Base-by-base conservation (phyloP, 345 rosid species). In the Syzygium aromaticum region DNA sequence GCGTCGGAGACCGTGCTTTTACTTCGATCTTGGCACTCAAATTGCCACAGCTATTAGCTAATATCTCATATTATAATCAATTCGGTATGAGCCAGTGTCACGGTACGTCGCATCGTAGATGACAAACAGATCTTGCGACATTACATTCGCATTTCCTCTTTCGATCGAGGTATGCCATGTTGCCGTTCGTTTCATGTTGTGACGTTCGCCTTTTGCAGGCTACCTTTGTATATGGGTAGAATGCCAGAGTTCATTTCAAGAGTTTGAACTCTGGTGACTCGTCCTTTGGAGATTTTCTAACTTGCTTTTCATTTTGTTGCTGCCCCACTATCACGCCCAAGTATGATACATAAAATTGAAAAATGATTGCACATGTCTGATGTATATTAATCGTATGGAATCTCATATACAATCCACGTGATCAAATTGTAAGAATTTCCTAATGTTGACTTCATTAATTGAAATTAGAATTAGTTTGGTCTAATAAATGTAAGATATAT, bases 141-240 rank as follows among this genome's bases (percentile, higher is more conserved):
- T 9, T 17, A 19, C 49, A 4, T 9, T 73, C 3, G 7, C 49
- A 33, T 73, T 19, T 73, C 80, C 49, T 73, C 46, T 73, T 73
- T 19, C 0, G 7, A 73, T 73, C 7, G 3, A 4, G 49, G 13
- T 21, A 2, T 33, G 80, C 33, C 13, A 17, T 1, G 11, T 8
- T 6, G 11, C 19, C 1, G 3, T 33, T 5, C 5, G 23, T 17
- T 73, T 33, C 13, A 4, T 0, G 25, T 19, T 1, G 14, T 9
- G 49, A 21, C 22, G 25, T 73, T 38, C 14, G 25, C 49, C 25
- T 19, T 73, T 73, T 14, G 7, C 1, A 6, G 1, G 80, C 80
- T 33, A 19, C 25, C 49, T 67, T 33, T 8, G 13, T 9, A 5
- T 6, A 5, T 8, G 14, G 46, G 46, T 17, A 17, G 46, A 10